Conservation (phyloP, 257 asterid genomes). For the Ilex aquifolium region DNA sequence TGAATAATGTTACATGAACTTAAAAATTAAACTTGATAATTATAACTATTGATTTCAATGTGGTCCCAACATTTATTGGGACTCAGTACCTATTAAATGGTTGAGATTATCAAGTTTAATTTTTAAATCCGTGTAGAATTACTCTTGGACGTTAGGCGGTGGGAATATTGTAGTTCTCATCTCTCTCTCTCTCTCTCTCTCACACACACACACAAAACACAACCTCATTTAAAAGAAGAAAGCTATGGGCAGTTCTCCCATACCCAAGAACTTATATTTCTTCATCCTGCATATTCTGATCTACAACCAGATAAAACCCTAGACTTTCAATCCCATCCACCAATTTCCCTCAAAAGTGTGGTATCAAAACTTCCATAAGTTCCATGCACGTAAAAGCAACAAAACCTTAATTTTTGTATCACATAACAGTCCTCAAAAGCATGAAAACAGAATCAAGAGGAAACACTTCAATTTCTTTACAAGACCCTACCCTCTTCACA, state of each 20-base stretch:
- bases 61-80: too few relatives aligned
- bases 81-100: too few relatives aligned
- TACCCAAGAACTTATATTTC: background rate
- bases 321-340: background rate
- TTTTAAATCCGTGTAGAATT: too few relatives aligned
- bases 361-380: background rate
- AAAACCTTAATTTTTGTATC: background rate
- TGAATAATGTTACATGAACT: too few relatives aligned
- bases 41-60: too few relatives aligned
- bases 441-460: slow-evolving; percentile 52
- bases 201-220: too few relatives aligned
- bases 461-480: slow-evolving; percentile 26
- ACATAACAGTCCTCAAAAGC: background rate
- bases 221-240: background rate
- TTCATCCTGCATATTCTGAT: background rate
- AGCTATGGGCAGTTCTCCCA: background rate
- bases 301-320: background rate
- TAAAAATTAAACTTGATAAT: too few relatives aligned
- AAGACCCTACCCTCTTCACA: slow-evolving; percentile 34
- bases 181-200: background rate
- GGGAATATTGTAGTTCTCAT: slow-evolving; percentile 2
- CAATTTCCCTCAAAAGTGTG: background rate
- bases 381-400: background rate
- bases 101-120: too few relatives aligned
- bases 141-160: too few relatives aligned